Conservation (phyloP, 345 rosid genomes). For the Cochlearia excelsa region DNA sequence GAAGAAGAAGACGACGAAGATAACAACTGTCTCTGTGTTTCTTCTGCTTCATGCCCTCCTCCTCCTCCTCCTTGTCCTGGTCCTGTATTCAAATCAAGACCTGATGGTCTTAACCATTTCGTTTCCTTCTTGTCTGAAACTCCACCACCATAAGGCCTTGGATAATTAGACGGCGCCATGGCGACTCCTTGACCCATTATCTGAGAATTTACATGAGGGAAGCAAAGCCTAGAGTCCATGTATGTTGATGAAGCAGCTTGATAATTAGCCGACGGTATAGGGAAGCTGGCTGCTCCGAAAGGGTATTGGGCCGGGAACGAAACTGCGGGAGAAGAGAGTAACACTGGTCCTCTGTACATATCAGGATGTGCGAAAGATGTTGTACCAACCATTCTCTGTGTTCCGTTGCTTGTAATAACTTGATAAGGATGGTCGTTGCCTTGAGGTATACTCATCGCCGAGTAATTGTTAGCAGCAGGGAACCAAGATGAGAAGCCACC, state of each 20-base stretch:
- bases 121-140: slow-evolving; percentile 40
- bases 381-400: slow-evolving; percentile 58
- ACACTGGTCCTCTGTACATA: slow-evolving; percentile 56
- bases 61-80: slow-evolving; percentile 35
- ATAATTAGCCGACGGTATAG: slow-evolving; percentile 53
- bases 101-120: slow-evolving; percentile 59
- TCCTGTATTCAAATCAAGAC: slow-evolving; percentile 83
- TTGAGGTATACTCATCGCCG: slow-evolving; percentile 57
- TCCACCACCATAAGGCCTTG: slow-evolving; percentile 53
- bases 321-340: slow-evolving; percentile 69
- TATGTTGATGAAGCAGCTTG: slow-evolving; percentile 60
- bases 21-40: slow-evolving; percentile 48
- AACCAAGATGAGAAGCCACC: slow-evolving; percentile 58
- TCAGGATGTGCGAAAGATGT: slow-evolving; percentile 50
- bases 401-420: slow-evolving; percentile 49
- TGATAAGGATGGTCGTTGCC: slow-evolving; percentile 55
- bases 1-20: slow-evolving; percentile 40
- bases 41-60: slow-evolving; percentile 53
- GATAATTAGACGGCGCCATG: slow-evolving; percentile 47
- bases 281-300: slow-evolving; percentile 49
- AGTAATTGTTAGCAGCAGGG: slow-evolving; percentile 49
- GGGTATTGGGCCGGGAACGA: slow-evolving; percentile 49
- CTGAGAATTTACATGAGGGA: slow-evolving; percentile 65
- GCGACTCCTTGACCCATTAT: slow-evolving; percentile 42
- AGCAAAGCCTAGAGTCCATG: slow-evolving; percentile 60